phyloP scores from a whole-genome alignment of 495 filamentous ascomycete genomes.

The Podospora conica region DNA sequence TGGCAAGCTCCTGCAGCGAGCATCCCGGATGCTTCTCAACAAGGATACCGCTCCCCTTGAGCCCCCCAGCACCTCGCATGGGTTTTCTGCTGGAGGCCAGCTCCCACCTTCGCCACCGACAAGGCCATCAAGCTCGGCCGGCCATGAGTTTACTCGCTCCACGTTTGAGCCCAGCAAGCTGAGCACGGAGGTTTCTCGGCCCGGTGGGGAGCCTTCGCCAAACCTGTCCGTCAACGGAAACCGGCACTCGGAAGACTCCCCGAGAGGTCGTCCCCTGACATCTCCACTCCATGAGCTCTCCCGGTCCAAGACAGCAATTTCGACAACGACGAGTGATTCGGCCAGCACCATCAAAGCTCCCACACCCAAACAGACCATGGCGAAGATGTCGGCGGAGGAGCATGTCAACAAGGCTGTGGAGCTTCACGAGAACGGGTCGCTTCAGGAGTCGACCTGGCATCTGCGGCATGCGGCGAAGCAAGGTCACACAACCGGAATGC shows the following conservation, averaged over 20 bases:
- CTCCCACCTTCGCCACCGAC: slow-evolving; percentile 52
- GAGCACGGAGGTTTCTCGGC: slow-evolving; percentile 33
- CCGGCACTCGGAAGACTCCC: slow-evolving; percentile 34
- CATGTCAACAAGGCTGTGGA: slow-evolving; percentile 85
- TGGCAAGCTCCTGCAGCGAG: slow-evolving; percentile 66
- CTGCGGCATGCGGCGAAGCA: slow-evolving; percentile 81
- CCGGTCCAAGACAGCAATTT: slow-evolving; percentile 38
- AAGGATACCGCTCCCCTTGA: slow-evolving; percentile 36
- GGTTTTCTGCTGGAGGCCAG: slow-evolving; percentile 34
- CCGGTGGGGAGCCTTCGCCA: slow-evolving; percentile 31
- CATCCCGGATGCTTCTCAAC: slow-evolving; percentile 53
- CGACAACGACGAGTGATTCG: slow-evolving; percentile 57
- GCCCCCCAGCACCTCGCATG: slow-evolving; percentile 38
- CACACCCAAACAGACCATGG: slow-evolving; percentile 40
- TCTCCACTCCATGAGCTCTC: slow-evolving; percentile 33
- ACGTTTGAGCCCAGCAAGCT: slow-evolving; percentile 42
- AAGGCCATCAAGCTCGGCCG: slow-evolving; percentile 45
- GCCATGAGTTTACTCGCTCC: slow-evolving; percentile 31
- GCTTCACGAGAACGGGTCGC: slow-evolving; percentile 74
- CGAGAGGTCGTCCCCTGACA: slow-evolving; percentile 32
- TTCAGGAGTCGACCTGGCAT: slow-evolving; percentile 93
- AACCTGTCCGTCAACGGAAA: slow-evolving; percentile 42
- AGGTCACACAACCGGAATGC: slow-evolving; percentile 85
- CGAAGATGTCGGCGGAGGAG: slow-evolving; percentile 68
- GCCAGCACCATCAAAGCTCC: slow-evolving; percentile 59